Evolutionary conservation across 805 yeast genomes (phyloP).

Genomic region (Monosporozyma siamensis): DNA sequence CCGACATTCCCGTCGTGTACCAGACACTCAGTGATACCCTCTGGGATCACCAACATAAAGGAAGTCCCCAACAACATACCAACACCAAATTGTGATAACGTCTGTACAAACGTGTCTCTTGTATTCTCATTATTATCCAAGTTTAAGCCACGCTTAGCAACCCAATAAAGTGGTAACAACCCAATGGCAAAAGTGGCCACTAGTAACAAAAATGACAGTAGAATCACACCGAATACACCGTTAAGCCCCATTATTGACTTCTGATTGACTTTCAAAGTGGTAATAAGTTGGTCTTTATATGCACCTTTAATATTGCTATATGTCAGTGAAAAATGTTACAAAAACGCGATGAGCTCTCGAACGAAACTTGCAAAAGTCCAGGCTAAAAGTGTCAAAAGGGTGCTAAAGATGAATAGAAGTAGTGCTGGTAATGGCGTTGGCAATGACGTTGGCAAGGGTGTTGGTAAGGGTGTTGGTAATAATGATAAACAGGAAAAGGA

Average conservation of each 20-base stretch:
- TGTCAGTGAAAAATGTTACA: background rate
- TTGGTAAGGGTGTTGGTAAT: too few species aligned
- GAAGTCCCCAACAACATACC: conserved; percentile 51
- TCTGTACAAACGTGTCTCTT: conserved; percentile 19
- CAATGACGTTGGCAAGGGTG: too few species aligned
- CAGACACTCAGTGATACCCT: conserved; percentile 39
- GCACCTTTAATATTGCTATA: background rate
- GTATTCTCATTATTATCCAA: conserved; percentile 1
- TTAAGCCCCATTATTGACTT: background rate
- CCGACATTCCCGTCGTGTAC: conserved; percentile 35
- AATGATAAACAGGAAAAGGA: conserved; percentile 4
- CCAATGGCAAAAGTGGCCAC: conserved; percentile 26
- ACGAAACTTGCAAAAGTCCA: too few species aligned
- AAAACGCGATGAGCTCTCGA: too few species aligned
- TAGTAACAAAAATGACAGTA: conserved; percentile 12
- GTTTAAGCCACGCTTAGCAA: background rate
- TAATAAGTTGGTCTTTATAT: background rate
- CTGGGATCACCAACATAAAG: conserved; percentile 47
- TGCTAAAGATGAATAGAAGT: too few species aligned
- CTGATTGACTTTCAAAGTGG: background rate
- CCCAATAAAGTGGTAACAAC: conserved; percentile 20
- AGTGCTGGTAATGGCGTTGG: too few species aligned
- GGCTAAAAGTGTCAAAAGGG: too few species aligned
- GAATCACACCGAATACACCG: conserved; percentile 5
- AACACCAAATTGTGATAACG: conserved; percentile 41